Evolutionary conservation across 2,329 filamentous ascomycete genomes (phyloP), one percentile per base, ranked within the genome.

Genomic region (Xylariaceae sp.): DNA sequence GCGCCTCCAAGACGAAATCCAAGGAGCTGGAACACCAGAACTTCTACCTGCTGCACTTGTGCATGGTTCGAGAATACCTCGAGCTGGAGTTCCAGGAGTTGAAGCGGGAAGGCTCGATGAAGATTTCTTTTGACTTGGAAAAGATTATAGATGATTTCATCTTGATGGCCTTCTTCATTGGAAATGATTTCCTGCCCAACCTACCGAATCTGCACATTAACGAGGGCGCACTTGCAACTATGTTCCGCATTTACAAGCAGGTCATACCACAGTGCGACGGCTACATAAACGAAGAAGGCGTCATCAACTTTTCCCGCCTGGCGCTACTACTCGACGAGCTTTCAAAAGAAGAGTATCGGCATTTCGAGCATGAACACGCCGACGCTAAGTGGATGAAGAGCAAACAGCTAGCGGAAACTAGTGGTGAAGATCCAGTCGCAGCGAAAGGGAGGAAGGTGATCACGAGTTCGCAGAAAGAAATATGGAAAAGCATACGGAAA

Each of bases 21-120:
- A 94, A 94, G 65, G 92, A 98, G 60, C 65, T 98, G 45, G 92
- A 98, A 59, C 92, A 98, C 59, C 93, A 98, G 57, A 98, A 96
- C 56, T 98, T 98, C 64, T 98, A 88, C 57, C 73, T 98, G 33
- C 80, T 98, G 68, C 92, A 98, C 68, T 73, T 98, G 35, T 96
- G 89, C 67, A 92, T 98, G 53, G 92, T 98, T 35, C 79, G 92
- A 54, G 92, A 98, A 63, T 98, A 98, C 55, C 66, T 98, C 50
- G 92, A 95, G 60, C 67, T 96, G 57, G 92, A 98, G 57, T 98
- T 98, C 55, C 89, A 95, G 60, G 89, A 95, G 44, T 65, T 98
- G 47, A 80, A 92, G 59, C 65, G 80, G 52, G 74, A 82, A 15
- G 83, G 80, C 13, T 66, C 68, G 48, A 68, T 94, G 47, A 70